Conservation (phyloP, 305 asterid genomes). For the Solanum hybrid region DNA sequence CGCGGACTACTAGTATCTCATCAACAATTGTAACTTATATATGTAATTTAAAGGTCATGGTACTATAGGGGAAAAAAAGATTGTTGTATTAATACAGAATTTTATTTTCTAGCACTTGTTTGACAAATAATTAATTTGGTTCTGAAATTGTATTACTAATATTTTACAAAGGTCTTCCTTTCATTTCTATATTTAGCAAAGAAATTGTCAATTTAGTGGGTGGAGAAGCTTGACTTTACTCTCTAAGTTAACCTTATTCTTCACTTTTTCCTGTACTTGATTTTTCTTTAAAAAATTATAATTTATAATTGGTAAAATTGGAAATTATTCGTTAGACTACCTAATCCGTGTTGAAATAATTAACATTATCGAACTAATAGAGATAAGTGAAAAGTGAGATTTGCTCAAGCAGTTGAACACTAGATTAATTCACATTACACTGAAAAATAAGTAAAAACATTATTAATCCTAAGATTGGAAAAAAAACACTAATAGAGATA, state of each 20-base stretch:
- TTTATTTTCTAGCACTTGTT: background rate
- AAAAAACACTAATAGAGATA: background rate
- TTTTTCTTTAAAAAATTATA: background rate
- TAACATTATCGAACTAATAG: background rate
- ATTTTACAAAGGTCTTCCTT: background rate
- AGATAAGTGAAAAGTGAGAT: background rate
- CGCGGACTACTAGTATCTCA: background rate
- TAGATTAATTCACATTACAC: background rate
- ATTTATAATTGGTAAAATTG: background rate
- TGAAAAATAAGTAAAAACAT: no score
- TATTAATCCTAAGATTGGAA: background rate
- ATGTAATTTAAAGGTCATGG: background rate
- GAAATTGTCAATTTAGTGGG: background rate
- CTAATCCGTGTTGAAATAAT: background rate
- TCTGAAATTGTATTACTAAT: background rate
- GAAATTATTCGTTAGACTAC: background rate
- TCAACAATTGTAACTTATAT: background rate
- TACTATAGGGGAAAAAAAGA: background rate
- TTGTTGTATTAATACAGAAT: background rate
- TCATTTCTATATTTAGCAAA: background rate
- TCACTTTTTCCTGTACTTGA: background rate
- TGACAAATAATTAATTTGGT: background rate
- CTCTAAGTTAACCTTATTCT: background rate
- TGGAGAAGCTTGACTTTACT: background rate
- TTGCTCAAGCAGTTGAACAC: no score